phyloP scores from a whole-genome alignment of 164 flowering plant species.

The Platanus orientalis region DNA sequence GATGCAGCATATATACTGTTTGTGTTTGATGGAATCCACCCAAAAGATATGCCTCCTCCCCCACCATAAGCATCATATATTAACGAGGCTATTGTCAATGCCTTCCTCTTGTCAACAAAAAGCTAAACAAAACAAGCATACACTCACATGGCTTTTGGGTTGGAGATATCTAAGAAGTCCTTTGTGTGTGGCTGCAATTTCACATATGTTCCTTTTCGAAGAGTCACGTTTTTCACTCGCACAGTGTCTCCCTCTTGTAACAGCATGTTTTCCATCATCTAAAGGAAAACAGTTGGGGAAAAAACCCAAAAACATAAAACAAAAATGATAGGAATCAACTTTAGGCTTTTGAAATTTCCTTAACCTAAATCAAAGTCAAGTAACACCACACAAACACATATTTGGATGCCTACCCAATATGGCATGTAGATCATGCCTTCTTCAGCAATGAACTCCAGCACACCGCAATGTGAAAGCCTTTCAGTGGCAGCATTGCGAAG shows the following conservation, averaged over 20 bases:
- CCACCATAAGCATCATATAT: too few relatives aligned
- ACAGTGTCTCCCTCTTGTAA: constrained; percentile 88
- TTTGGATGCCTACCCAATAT: constrained; percentile 53
- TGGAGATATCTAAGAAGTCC: constrained; percentile 93
- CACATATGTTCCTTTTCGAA: constrained; percentile 91
- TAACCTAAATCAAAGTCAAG: background rate
- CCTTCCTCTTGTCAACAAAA: too few relatives aligned
- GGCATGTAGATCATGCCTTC: constrained; percentile 97
- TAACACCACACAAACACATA: background rate
- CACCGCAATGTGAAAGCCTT: constrained; percentile 91
- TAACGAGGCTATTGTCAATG: too few relatives aligned
- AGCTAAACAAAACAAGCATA: background rate
- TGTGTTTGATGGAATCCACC: too few relatives aligned
- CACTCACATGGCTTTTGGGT: constrained; percentile 95
- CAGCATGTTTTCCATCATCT: constrained; percentile 99
- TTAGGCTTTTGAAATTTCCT: background rate
- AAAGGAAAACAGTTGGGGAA: too few relatives aligned
- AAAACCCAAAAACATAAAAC: background rate
- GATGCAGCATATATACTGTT: too few relatives aligned
- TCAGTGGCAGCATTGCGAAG: constrained; percentile 66
- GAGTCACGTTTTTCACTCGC: constrained; percentile 78
- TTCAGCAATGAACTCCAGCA: constrained; percentile 94
- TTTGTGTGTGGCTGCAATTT: constrained; percentile 93
- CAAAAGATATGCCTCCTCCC: too few relatives aligned
- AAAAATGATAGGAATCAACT: background rate